Percentiles rank a stretch among this genome's conserved stretches.
Conservation (phyloP, 2,329 filamentous ascomycete species). For the Blumeria graminis region DNA sequence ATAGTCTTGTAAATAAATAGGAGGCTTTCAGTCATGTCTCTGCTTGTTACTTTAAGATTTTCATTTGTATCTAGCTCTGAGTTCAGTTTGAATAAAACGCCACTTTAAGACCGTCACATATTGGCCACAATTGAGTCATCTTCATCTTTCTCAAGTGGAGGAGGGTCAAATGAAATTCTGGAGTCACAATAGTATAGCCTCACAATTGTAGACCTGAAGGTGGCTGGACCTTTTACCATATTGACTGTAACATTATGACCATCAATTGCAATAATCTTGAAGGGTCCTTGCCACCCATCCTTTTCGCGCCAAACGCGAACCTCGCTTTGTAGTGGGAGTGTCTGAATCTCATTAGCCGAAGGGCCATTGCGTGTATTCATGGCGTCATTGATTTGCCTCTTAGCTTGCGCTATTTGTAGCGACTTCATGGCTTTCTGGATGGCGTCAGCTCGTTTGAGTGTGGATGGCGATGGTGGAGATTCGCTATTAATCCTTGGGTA, state of each 20-base stretch:
- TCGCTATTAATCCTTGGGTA: neutral
- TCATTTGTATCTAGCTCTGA: no score
- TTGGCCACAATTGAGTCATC: neutral
- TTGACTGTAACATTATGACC: neutral
- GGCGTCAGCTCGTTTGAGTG: conserved; percentile 1
- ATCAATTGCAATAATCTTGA: neutral
- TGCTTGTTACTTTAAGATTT: no score
- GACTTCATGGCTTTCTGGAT: conserved; percentile 4
- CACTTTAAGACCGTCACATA: no score
- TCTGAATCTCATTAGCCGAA: neutral
- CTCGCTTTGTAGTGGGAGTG: neutral
- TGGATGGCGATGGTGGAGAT: neutral
- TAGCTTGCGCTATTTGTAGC: conserved; percentile 1
- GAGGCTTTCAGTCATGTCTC: no score
- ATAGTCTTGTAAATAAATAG: no score
- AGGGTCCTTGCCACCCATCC: neutral
- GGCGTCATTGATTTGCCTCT: conserved; percentile 1
- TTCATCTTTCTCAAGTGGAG: neutral
- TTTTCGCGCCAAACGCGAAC: conserved; percentile 1
- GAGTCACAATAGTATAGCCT: neutral
- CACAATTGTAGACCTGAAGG: neutral
- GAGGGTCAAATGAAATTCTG: neutral
- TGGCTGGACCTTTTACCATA: neutral
- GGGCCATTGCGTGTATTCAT: conserved; percentile 2
- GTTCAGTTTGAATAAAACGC: no score